Evolutionary conservation across 2,329 filamentous ascomycete genomes (phyloP).

Genomic region (Aspergillus puulaauensis): DNA sequence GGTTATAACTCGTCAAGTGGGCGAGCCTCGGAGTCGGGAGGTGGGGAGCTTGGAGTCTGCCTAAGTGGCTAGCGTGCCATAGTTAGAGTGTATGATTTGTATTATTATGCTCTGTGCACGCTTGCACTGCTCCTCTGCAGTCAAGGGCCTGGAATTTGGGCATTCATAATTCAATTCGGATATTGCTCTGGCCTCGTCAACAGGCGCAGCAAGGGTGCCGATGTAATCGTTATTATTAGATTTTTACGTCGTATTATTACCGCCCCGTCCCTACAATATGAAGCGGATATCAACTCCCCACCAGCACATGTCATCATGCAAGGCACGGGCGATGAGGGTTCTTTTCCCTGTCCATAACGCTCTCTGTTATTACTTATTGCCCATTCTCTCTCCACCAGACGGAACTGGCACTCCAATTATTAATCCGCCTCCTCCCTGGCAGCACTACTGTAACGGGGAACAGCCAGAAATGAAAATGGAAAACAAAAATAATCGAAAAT

Average conservation of each 20-base stretch:
- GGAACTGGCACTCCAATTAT: background rate
- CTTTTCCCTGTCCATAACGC: constrained; percentile 4
- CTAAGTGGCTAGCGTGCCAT: background rate
- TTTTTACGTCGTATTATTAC: too few species aligned
- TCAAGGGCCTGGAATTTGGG: too few species aligned
- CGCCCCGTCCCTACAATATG: background rate
- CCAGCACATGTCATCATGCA: constrained; percentile 3
- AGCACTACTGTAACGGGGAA: too few species aligned
- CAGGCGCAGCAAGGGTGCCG: background rate
- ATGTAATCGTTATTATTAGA: background rate
- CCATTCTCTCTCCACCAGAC: background rate
- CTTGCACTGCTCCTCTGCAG: background rate
- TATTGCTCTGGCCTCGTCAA: background rate
- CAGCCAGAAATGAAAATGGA: too few species aligned
- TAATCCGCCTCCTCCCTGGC: background rate
- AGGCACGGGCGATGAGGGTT: constrained; percentile 4
- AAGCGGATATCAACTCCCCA: background rate
- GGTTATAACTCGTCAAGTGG: constrained; percentile 11
- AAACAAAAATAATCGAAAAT: background rate
- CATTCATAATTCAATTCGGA: too few species aligned
- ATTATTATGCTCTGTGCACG: background rate
- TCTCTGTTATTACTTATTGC: background rate
- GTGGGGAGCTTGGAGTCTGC: constrained; percentile 18
- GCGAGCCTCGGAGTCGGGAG: constrained; percentile 23
- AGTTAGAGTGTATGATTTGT: background rate